phyloP scores from a whole-genome alignment of 345 rosid species.

The Rubroshorea leprosula region DNA sequence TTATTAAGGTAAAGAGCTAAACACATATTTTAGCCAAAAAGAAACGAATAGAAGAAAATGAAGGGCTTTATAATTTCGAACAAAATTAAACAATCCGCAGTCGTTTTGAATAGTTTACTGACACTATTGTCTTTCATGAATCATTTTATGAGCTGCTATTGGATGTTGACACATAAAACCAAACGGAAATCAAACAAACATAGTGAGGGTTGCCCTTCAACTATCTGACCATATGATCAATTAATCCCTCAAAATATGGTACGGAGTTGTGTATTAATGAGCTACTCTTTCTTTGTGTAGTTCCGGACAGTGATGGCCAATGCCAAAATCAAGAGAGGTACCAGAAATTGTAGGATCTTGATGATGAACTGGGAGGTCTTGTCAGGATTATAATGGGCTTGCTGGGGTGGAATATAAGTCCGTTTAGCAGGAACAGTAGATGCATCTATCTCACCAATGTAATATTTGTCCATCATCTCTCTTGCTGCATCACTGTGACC shows the following conservation, averaged over 20 bases:
- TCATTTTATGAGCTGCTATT: background rate
- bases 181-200: background rate
- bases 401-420: conserved; percentile 43
- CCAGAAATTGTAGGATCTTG: conserved; percentile 82
- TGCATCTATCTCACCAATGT: conserved; percentile 67
- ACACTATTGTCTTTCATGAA: no score
- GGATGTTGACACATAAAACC: conserved; percentile 9
- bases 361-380: conserved; percentile 59
- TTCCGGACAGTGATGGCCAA: conserved; percentile 65
- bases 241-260: background rate
- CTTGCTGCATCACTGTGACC: conserved; percentile 95
- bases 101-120: no score
- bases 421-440: conserved; percentile 56
- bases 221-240: conserved; percentile 9
- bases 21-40: no score
- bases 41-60: no score
- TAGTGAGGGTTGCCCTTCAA: background rate
- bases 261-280: conserved; percentile 1
- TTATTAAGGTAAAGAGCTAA: no score
- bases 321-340: conserved; percentile 82
- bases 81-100: no score
- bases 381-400: conserved; percentile 40
- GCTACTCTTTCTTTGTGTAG: conserved; percentile 82
- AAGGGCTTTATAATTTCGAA: no score
- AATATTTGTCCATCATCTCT: conserved; percentile 67